A percentile compares a stretch with the other conserved stretches of the same genome.
Evolutionary conservation across 345 rosid species (phyloP).

Genomic region (Populus deltoides): DNA sequence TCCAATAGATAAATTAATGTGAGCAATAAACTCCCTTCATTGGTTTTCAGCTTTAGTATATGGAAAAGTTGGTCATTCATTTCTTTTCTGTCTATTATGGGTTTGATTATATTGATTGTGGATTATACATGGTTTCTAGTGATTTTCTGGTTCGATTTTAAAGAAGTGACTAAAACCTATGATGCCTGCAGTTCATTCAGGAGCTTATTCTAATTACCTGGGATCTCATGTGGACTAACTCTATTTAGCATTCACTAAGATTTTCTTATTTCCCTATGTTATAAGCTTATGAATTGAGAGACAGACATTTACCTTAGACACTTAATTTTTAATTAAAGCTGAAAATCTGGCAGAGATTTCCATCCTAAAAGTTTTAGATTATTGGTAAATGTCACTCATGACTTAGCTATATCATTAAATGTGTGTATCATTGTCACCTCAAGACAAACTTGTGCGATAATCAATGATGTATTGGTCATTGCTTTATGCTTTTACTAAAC

Average conservation of each 20-base stretch:
- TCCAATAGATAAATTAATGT: constrained; percentile 25
- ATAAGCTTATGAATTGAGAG: not conserved
- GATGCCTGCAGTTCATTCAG: not conserved
- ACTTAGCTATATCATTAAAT: not conserved
- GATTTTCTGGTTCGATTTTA: not conserved
- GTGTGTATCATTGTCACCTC: not conserved
- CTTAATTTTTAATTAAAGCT: not conserved
- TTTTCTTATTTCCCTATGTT: not conserved
- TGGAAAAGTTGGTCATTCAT: not conserved
- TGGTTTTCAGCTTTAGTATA: not conserved
- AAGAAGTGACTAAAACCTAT: not conserved
- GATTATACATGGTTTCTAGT: not conserved
- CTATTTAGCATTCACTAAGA: not conserved
- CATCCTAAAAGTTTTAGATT: not conserved
- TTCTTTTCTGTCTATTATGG: not conserved
- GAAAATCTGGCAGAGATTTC: not conserved
- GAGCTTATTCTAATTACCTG: not conserved
- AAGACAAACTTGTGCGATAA: too few relatives aligned
- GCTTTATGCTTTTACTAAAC: not conserved
- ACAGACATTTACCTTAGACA: not conserved
- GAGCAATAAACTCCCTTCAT: not conserved
- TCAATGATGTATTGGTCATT: not conserved
- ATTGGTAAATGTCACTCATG: not conserved
- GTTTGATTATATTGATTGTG: not conserved
- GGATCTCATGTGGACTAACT: not conserved